Evolutionary conservation across 208 protist genomes (phyloP).

Genomic region (Trypanosoma rangeli): DNA sequence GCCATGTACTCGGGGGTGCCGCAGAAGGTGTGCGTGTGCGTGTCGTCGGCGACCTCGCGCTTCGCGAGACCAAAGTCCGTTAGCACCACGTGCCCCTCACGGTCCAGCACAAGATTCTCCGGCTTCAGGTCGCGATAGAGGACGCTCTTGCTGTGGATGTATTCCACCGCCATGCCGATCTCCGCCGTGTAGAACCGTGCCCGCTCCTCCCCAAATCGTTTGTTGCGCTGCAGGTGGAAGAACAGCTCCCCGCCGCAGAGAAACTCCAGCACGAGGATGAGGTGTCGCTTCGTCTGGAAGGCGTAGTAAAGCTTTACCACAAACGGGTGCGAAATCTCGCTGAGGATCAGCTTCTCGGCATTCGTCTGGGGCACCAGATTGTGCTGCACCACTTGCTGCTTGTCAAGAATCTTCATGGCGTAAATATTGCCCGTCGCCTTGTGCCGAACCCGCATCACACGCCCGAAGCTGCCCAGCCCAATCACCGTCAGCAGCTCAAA

Average conservation of each 20-base stretch:
- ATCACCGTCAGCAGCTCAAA: slow-evolving; percentile 89
- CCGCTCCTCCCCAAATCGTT: slow-evolving; percentile 42
- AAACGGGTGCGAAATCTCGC: slow-evolving; percentile 85
- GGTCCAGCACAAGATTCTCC: slow-evolving; percentile 86
- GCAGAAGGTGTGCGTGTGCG: slow-evolving; percentile 67
- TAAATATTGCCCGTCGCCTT: slow-evolving; percentile 59
- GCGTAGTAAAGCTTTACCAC: slow-evolving; percentile 79
- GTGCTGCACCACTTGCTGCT: slow-evolving; percentile 65
- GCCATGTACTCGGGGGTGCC: slow-evolving; percentile 91
- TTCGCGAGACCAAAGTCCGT: slow-evolving; percentile 91
- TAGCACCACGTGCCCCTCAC: slow-evolving; percentile 76
- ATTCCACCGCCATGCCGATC: slow-evolving; percentile 83
- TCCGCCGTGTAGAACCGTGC: slow-evolving; percentile 91
- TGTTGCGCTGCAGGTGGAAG: slow-evolving; percentile 81
- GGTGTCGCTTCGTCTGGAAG: slow-evolving; percentile 81
- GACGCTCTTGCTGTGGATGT: slow-evolving; percentile 83
- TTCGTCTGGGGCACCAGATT: slow-evolving; percentile 83
- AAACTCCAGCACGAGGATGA: slow-evolving; percentile 93
- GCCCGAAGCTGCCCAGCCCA: slow-evolving; percentile 91
- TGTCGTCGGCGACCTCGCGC: slow-evolving; percentile 40
- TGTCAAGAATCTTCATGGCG: slow-evolving; percentile 91
- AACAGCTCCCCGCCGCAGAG: slow-evolving; percentile 94
- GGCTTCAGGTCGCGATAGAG: slow-evolving; percentile 89
- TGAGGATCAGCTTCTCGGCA: slow-evolving; percentile 81
- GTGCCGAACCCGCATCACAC: slow-evolving; percentile 91